Base-by-base conservation (phyloP, 495 filamentous ascomycete species). In the Hypoxylon rickii region DNA sequence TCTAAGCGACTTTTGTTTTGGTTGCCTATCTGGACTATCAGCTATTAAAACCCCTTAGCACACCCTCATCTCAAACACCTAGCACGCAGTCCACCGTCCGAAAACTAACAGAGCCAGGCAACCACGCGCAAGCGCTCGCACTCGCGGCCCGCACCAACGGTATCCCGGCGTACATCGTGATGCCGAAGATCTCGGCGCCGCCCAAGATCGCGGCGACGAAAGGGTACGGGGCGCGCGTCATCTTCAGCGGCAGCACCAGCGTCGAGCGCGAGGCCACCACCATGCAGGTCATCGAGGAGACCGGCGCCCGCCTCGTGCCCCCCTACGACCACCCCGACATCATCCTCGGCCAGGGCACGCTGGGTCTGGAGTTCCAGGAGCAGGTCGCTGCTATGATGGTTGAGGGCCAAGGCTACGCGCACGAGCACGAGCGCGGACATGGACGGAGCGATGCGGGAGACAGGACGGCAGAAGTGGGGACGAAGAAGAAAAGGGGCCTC, bases 111-210 rank as follows among this genome's bases (percentile, higher is more conserved):
- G 13, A 19, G 15, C 5, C 15, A 90, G 92, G 93, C 20, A 97
- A 98, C 76, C 94, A 98, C 72, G 94, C 94, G 0, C 91, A 96
- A 81, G 94, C 94, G 15, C 86, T 97, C 48, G 84, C 94, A 3
- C 85, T 97, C 31, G 94, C 94, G 0, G 90, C 94, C 5, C 79
- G 76, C 13, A 84, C 81, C 7, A 73, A 76, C 56, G 61, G 55
- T 34, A 72, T 77, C 12, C 84, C 85, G 1, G 88, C 90, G 0
- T 79, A 90, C 73, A 89, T 98, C 59, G 85, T 97, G 34, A 98
- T 98, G 94, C 94, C 94, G 0, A 59, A 69, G 3, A 95, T 92
- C 68, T 88, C 84, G 55, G 87, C 89, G 0, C 80, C 88, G 10
- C 86, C 85, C 53, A 98, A 97, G 72, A 91, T 97, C 61, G 85